A percentile compares a stretch with the other conserved stretches of the same genome.
phyloP scores from a whole-genome alignment of 2,329 filamentous ascomycete species.

The Bertia moriformis region DNA sequence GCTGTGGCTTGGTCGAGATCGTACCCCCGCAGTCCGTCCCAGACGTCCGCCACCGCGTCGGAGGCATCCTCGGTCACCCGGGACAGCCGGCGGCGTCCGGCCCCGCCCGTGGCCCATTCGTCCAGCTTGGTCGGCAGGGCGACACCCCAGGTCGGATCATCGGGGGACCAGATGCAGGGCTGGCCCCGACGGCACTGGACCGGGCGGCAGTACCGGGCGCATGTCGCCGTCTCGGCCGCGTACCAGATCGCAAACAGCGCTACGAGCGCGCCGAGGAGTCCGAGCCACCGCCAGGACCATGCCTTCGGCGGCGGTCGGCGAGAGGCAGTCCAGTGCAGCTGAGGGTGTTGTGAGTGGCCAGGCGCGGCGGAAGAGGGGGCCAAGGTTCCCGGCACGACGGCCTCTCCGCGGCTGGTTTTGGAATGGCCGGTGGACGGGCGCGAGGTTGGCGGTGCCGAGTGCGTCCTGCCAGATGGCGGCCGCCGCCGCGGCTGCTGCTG shows the following conservation, averaged over 20 bases:
- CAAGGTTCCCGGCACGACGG: too few species aligned
- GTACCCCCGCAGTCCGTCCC: conserved; percentile 2
- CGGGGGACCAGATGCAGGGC: conserved; percentile 37
- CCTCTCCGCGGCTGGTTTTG: too few species aligned
- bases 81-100: background rate
- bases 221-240: conserved; percentile 35
- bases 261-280: conserved; percentile 28
- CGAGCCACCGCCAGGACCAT: conserved; percentile 29
- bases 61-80: too few species aligned
- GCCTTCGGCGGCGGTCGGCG: conserved; percentile 26
- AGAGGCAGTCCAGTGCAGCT: conserved; percentile 1
- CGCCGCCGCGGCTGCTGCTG: too few species aligned
- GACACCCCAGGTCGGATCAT: conserved; percentile 44
- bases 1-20: too few species aligned
- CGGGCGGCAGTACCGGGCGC: conserved; percentile 36
- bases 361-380: too few species aligned
- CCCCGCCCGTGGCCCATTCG: conserved; percentile 40
- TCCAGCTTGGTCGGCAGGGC: conserved; percentile 48
- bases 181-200: conserved; percentile 26
- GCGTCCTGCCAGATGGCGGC: too few species aligned
- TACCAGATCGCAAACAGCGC: conserved; percentile 34
- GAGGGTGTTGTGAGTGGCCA: too few species aligned
- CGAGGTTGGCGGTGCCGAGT: too few species aligned
- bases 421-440: too few species aligned
- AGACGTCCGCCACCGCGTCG: conserved; percentile 1